These are phyloP conservation scores for Cordyceps cateniannulata DNA, from an alignment of 2,329 filamentous ascomycete species.

Conservation along the genomic window DNA sequence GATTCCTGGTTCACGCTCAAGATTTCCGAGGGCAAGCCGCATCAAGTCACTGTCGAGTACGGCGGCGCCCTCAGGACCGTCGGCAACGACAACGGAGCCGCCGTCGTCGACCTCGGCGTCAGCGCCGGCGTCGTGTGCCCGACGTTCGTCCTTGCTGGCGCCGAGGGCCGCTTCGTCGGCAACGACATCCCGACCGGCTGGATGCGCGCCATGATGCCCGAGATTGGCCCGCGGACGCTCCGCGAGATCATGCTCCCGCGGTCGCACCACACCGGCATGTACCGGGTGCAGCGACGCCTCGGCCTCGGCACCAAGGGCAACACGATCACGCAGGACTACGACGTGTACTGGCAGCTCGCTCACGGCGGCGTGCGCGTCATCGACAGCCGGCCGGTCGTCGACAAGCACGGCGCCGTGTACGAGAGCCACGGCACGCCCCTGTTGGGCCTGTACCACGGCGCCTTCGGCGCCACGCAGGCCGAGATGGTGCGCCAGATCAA, in stretches of 20 bases:
- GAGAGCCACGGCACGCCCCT: slow-evolving; percentile 19
- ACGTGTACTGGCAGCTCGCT: slow-evolving; percentile 21
- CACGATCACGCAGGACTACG: slow-evolving; percentile 20
- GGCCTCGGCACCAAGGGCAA: slow-evolving; percentile 15
- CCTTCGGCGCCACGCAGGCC: slow-evolving; percentile 19
- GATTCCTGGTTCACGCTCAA: slow-evolving; percentile 23
- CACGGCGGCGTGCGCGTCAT: slow-evolving; percentile 25
- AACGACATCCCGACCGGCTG: slow-evolving; percentile 21
- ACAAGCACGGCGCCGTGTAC: slow-evolving; percentile 4
- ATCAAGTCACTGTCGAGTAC: slow-evolving; percentile 17
- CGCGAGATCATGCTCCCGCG: slow-evolving; percentile 25
- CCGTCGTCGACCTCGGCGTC: neutral
- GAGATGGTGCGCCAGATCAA: slow-evolving; percentile 24
- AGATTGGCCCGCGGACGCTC: slow-evolving; percentile 23
- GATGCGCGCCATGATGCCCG: slow-evolving; percentile 24
- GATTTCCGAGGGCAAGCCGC: slow-evolving; percentile 12
- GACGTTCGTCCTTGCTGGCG: slow-evolving; percentile 17
- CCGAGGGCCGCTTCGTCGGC: slow-evolving; percentile 24
- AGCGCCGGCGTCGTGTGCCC: slow-evolving; percentile 19
- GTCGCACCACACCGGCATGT: slow-evolving; percentile 27
- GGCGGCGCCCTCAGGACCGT: slow-evolving; percentile 21
- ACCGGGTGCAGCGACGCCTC: slow-evolving; percentile 4
- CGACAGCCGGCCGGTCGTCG: slow-evolving; percentile 21
- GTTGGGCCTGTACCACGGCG: slow-evolving; percentile 18
- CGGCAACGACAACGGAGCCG: neutral